These are phyloP conservation scores for Arthrobotrys megalospora DNA, from an alignment of 2,329 filamentous ascomycete genomes.

Conservation along the genomic window DNA sequence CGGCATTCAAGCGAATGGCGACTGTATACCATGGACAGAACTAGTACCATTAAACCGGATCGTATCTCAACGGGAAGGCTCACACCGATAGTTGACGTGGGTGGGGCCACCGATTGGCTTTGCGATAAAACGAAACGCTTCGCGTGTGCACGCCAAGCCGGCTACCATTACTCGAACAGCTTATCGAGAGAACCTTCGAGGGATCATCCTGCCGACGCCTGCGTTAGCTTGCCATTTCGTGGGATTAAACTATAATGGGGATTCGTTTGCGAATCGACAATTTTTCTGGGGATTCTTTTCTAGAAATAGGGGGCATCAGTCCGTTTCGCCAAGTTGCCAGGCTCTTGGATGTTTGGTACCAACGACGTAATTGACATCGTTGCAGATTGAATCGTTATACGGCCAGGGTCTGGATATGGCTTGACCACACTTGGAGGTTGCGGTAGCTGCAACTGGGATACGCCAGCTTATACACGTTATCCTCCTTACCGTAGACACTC, in stretches of 20 bases:
- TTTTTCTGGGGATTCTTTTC: slow-evolving; percentile 6
- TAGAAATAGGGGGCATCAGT: neutral
- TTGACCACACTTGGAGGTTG: neutral
- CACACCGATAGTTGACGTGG: slow-evolving; percentile 8
- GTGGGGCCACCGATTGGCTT: slow-evolving; percentile 10
- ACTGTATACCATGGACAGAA: slow-evolving; percentile 20
- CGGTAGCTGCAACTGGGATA: neutral
- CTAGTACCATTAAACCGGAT: slow-evolving; percentile 30
- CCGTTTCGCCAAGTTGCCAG: neutral
- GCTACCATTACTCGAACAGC: slow-evolving; percentile 22
- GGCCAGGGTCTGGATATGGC: neutral
- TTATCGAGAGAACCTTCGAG: neutral
- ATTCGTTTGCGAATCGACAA: neutral
- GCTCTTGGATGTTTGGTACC: neutral
- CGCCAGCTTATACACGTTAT: too few species aligned
- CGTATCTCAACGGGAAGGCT: slow-evolving; percentile 20
- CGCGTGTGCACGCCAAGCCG: slow-evolving; percentile 46
- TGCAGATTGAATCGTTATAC: slow-evolving; percentile 9
- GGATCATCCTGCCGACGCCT: slow-evolving; percentile 9
- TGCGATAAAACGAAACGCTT: slow-evolving; percentile 28
- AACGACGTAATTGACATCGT: neutral
- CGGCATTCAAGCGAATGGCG: slow-evolving; percentile 1
- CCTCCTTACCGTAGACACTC: slow-evolving; percentile 8
- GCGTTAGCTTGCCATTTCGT: slow-evolving; percentile 7
- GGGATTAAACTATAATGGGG: slow-evolving; percentile 7